phyloP scores from a whole-genome alignment of 768 basidiomycete species.

The Zangia roseola region DNA sequence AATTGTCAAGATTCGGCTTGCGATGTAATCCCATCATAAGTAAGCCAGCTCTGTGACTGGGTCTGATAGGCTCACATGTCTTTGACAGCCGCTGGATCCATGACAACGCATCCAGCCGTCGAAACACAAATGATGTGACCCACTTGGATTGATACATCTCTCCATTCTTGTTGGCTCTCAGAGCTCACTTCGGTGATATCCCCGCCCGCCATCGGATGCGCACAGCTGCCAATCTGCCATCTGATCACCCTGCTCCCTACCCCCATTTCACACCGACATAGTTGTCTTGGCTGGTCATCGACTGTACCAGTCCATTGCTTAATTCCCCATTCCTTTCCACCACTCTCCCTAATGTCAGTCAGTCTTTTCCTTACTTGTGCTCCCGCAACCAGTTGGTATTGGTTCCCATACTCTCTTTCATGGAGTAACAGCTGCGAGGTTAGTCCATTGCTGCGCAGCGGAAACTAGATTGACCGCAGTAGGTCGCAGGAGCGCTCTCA shows the following conservation, averaged over 20 bases:
- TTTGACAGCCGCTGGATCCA: conserved; percentile 1
- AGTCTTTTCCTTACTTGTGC: conserved; percentile 12
- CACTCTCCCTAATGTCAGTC: conserved; percentile 20
- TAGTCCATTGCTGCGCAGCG: conserved; percentile 21
- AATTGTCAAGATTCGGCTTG: conserved; percentile 12
- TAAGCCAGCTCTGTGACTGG: neutral
- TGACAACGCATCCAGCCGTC: conserved; percentile 10
- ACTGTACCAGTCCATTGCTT: neutral
- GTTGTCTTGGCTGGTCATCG: conserved; percentile 1
- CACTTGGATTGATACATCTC: too few relatives aligned
- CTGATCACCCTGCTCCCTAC: conserved; percentile 5
- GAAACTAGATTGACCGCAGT: conserved; percentile 7
- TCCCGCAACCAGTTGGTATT: conserved; percentile 15
- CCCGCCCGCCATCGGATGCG: neutral
- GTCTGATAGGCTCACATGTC: neutral
- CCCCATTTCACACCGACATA: neutral
- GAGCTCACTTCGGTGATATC: neutral
- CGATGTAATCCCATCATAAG: neutral
- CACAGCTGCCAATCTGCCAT: neutral
- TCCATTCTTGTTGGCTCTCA: neutral
- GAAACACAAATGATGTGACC: too few relatives aligned
- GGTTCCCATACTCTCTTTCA: conserved; percentile 30
- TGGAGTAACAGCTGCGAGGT: conserved; percentile 46
- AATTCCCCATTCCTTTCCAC: conserved; percentile 13
- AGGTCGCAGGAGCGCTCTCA: conserved; percentile 58